A percentile compares a stretch with the other conserved stretches of the same genome.
phyloP scores from a whole-genome alignment of 306 rosid species.

The Crataegus laevigata region DNA sequence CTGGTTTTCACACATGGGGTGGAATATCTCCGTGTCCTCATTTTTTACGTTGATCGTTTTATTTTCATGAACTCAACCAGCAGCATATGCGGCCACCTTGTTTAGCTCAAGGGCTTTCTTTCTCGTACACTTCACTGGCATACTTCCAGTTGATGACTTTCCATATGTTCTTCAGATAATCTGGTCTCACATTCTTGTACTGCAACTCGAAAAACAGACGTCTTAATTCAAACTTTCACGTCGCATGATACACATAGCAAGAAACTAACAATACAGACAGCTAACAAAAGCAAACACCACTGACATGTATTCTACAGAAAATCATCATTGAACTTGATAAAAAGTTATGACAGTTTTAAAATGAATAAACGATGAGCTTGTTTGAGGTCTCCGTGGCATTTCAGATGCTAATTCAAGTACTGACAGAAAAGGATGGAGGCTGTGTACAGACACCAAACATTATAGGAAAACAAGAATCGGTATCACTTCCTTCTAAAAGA shows the following conservation, averaged over 20 bases:
- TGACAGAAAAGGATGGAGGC: background rate
- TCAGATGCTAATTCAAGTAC: background rate
- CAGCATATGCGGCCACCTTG: background rate
- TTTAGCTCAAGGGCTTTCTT: slow-evolving; percentile 39
- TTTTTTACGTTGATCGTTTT: background rate
- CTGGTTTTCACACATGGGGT: background rate
- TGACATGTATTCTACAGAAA: background rate
- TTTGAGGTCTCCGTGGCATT: background rate
- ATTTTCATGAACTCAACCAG: slow-evolving; percentile 1
- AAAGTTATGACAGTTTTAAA: background rate
- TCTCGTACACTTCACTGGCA: slow-evolving; percentile 51
- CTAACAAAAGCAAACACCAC: background rate
- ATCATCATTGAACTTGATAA: background rate
- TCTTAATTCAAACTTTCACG: background rate
- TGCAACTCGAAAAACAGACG: slow-evolving; percentile 29
- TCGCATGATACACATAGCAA: background rate
- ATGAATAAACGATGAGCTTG: background rate
- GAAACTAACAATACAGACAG: background rate
- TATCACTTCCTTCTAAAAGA: background rate
- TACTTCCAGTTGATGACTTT: slow-evolving; percentile 87
- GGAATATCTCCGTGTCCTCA: background rate
- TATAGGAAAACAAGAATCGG: background rate
- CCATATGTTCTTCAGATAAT: slow-evolving; percentile 96
- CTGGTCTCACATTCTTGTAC: slow-evolving; percentile 97
- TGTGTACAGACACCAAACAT: background rate